These are phyloP conservation scores for Pestalotiopsis sp. DNA, from an alignment of 2,329 filamentous ascomycete genomes.

Conservation along the genomic window DNA sequence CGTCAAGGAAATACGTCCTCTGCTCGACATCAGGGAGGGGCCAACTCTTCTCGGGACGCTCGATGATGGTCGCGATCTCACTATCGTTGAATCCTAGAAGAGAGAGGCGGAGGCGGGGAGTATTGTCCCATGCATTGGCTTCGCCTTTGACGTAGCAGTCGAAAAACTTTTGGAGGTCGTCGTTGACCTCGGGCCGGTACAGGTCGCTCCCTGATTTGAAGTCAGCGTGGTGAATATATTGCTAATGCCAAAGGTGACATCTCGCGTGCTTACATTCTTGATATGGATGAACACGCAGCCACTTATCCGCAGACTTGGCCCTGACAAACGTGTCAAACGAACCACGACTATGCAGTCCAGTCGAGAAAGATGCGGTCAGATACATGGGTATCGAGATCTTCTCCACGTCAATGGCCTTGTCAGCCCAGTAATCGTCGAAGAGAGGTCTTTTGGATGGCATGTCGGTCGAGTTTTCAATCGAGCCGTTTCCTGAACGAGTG, in stretches of 20 bases:
- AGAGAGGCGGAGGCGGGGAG: conserved; percentile 15
- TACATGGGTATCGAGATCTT: conserved; percentile 10
- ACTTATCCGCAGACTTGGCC: conserved; percentile 1
- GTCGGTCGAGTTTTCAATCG: not conserved
- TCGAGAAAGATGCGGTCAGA: conserved; percentile 6
- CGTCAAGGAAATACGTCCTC: conserved; percentile 1
- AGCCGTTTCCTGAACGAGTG: not conserved
- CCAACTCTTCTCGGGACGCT: not conserved
- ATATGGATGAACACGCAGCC: conserved; percentile 9
- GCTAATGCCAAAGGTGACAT: not conserved
- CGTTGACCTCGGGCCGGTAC: conserved; percentile 20
- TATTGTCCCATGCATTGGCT: conserved; percentile 22
- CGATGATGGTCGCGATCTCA: not conserved
- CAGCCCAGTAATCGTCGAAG: conserved; percentile 9
- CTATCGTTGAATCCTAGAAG: conserved; percentile 9
- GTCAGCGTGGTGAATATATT: not conserved
- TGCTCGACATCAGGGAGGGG: not conserved
- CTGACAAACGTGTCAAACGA: conserved; percentile 8
- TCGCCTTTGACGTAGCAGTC: conserved; percentile 21
- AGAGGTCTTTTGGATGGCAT: not conserved
- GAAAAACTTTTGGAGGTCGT: conserved; percentile 26
- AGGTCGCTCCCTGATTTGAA: conserved; percentile 20
- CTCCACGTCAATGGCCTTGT: not conserved
- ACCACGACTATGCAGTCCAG: conserved; percentile 2
- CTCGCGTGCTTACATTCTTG: conserved; percentile 5